A percentile compares a stretch with the other conserved stretches of the same genome.
phyloP scores from a whole-genome alignment of 2,329 filamentous ascomycete species.

The Aspergillus bombycis region DNA sequence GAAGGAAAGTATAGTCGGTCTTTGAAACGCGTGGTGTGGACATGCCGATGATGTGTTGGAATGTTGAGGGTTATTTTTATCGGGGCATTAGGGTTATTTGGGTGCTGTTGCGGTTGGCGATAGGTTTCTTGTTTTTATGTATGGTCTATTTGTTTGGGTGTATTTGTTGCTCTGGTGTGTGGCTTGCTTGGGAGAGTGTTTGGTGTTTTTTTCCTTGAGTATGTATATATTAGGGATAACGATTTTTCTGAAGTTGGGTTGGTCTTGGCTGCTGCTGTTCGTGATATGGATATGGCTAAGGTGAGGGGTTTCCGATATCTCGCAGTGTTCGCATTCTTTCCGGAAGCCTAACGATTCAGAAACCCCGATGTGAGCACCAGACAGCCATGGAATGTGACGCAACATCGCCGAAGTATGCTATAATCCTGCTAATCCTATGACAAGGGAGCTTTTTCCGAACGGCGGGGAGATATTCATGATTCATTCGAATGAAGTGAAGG shows the following conservation, averaged over 20 bases:
- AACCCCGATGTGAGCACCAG: not conserved
- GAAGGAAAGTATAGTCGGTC: no score
- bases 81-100: not conserved
- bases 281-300: no score
- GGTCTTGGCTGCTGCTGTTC: not conserved
- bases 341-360: not conserved
- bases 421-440: not conserved
- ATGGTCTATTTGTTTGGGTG: no score
- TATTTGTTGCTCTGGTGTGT: no score
- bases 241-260: not conserved
- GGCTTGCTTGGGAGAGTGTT: no score
- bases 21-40: not conserved
- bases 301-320: no score
- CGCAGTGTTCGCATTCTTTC: no score
- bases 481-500: not conserved
- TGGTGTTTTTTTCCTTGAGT: no score
- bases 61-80: not conserved
- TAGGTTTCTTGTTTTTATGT: no score
- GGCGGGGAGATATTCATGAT: not conserved
- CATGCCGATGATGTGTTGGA: not conserved
- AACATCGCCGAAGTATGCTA: not conserved
- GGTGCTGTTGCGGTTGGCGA: not conserved
- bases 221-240: no score
- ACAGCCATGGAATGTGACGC: not conserved
- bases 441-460: not conserved